Conservation (phyloP, 441 rosid species). For the Arabidopsis lyrata region DNA sequence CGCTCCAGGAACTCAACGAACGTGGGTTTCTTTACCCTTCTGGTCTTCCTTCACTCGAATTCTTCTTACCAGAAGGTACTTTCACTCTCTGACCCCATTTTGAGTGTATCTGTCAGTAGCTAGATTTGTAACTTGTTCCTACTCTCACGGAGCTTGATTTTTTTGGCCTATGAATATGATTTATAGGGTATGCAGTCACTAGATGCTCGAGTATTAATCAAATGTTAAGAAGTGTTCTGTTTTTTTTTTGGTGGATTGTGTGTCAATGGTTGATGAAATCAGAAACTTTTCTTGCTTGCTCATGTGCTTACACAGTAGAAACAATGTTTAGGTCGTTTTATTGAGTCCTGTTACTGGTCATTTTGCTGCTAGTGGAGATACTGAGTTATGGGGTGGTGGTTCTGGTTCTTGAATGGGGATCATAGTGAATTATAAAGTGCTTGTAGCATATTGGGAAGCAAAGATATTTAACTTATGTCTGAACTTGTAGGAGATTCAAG, state of each 20-base stretch:
- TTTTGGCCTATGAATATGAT: background rate
- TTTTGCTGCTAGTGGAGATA: slow-evolving; percentile 14
- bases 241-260: background rate
- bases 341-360: background rate
- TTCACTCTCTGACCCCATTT: background rate
- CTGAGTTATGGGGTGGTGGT: slow-evolving; percentile 1
- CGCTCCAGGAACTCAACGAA: slow-evolving; percentile 43
- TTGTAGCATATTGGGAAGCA: background rate
- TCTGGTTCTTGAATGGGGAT: slow-evolving; percentile 18
- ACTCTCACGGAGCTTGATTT: background rate
- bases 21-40: slow-evolving; percentile 60
- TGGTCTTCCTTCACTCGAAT: slow-evolving; percentile 82
- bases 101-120: slow-evolving; percentile 20
- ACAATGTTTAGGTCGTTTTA: background rate
- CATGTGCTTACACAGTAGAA: slow-evolving; percentile 2
- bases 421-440: background rate
- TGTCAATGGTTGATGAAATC: background rate
- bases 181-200: background rate
- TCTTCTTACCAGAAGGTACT: slow-evolving; percentile 89
- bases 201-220: background rate
- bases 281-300: background rate
- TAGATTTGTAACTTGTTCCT: background rate
- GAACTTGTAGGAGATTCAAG: background rate
- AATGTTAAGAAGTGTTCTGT: slow-evolving; percentile 20
- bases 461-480: background rate